Evolutionary conservation across 2,329 filamentous ascomycete species (phyloP), one percentile per base, ranked within the genome.

Genomic region (Rhinocladiella mackenziei): DNA sequence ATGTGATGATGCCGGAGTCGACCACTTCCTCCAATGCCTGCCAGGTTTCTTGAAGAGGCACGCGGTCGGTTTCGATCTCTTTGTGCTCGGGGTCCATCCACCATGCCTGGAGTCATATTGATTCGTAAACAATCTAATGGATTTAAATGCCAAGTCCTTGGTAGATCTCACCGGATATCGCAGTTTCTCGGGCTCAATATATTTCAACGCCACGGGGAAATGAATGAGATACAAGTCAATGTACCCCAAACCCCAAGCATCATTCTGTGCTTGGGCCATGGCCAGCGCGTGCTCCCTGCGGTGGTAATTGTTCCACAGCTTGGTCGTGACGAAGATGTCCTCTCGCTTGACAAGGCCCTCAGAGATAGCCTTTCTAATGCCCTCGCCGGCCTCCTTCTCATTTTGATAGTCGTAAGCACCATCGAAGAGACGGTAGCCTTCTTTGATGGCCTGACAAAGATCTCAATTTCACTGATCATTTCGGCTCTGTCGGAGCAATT

Each of bases 261-360:
- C 77, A 51, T 89, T 80, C 70, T 89, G 85, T 62, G 82, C 83
- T 66, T 79, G 79, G 67, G 74, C 77, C 62, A 92, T 88, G 46
- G 81, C 81, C 68, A 83, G 80, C 51, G 91, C 86, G 58, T 77
- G 76, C 57, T 91, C 82, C 58, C 75, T 75, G 60, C 91, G 84
- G 74, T 94, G 87, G 78, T 89, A 94, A 56, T 82, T 83, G 73
- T 91, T 89, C 88, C 89, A 94, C 46, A 95, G 83, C 75, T 94
- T 95, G 68, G 84, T 88, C 54, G 89, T 85, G 62, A 95, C 81
- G 78, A 94, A 94, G 63, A 94, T 84, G 17, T 95, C 87, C 67
- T 86, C 80, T 48, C 86, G 83, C 73, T 83, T 88, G 57, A 89
- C 85, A 46, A 91, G 66, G 31, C 86, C 84, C 7, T 92, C 86